These are phyloP conservation scores for Penicillium crystallinum DNA, from an alignment of 495 filamentous ascomycete species.

Conservation along the genomic window DNA sequence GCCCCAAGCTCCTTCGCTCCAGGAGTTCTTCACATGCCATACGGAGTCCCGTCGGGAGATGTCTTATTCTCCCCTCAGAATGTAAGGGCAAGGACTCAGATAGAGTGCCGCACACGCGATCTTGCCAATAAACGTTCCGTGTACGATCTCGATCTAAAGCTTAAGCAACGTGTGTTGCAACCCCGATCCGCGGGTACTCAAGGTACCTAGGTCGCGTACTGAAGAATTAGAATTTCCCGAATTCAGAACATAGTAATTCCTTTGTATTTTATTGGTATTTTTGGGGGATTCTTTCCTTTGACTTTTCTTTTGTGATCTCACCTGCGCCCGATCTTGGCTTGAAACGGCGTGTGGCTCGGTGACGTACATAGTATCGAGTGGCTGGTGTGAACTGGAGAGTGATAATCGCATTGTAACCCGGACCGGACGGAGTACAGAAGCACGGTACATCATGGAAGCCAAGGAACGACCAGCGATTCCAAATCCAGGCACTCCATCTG, in stretches of 20 bases:
- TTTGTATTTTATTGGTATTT: no score
- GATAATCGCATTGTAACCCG: no score
- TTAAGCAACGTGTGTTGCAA: conserved; percentile 16
- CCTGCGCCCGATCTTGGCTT: conserved; percentile 6
- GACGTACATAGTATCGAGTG: not conserved
- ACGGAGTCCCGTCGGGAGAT: no score
- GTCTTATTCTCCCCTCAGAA: not conserved
- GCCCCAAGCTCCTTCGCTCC: not conserved
- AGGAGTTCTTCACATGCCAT: not conserved
- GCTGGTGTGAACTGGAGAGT: not conserved
- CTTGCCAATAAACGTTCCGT: conserved; percentile 19
- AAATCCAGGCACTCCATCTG: no score
- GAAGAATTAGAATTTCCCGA: no score
- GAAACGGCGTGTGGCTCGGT: not conserved
- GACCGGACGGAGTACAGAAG: not conserved
- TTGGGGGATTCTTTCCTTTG: not conserved
- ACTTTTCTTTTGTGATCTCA: conserved; percentile 1
- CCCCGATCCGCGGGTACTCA: conserved; percentile 12
- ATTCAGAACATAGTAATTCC: no score
- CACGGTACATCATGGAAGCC: not conserved
- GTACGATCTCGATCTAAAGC: conserved; percentile 30
- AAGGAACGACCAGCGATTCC: not conserved
- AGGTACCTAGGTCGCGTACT: conserved; percentile 12
- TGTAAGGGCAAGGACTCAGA: not conserved
- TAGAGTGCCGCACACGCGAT: conserved; percentile 10